A percentile compares a stretch with the other conserved stretches of the same genome.
Evolutionary conservation across 257 asterid genomes (phyloP).

Genomic region (Solanum chilense): DNA sequence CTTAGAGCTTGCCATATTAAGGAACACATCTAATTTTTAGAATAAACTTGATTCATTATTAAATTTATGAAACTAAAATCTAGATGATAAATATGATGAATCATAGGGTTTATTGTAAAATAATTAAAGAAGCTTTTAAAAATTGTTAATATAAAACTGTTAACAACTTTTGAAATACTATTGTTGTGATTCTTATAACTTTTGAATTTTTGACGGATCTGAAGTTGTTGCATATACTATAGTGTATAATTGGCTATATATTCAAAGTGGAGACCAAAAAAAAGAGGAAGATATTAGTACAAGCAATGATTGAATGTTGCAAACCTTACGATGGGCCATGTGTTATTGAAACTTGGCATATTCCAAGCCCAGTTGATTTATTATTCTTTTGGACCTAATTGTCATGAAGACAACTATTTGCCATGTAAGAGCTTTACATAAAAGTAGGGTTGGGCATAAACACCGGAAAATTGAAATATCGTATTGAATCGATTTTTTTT

Average conservation of each 20-base stretch:
- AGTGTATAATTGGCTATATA: neutral
- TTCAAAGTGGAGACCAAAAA: neutral
- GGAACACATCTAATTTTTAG: neutral
- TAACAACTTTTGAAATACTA: neutral
- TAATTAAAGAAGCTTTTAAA: neutral
- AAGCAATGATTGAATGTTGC: neutral
- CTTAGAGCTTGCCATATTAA: neutral
- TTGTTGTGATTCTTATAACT: neutral
- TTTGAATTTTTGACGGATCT: neutral
- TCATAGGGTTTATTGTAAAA: neutral
- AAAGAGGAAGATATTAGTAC: neutral
- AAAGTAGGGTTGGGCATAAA: too few relatives aligned
- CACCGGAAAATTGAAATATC: too few relatives aligned
- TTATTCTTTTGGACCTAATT: neutral
- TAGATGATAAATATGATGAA: neutral
- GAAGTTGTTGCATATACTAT: neutral
- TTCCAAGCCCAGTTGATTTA: neutral
- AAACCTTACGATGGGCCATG: neutral
- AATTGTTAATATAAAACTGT: neutral
- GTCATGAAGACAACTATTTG: neutral
- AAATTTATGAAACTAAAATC: neutral
- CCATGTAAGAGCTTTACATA: neutral
- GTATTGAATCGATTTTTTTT: too few relatives aligned
- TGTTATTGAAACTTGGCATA: neutral
- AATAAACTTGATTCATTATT: neutral